Evolutionary conservation across 2,329 filamentous ascomycete species (phyloP).

Genomic region (Raffaelea deltoideospora): DNA sequence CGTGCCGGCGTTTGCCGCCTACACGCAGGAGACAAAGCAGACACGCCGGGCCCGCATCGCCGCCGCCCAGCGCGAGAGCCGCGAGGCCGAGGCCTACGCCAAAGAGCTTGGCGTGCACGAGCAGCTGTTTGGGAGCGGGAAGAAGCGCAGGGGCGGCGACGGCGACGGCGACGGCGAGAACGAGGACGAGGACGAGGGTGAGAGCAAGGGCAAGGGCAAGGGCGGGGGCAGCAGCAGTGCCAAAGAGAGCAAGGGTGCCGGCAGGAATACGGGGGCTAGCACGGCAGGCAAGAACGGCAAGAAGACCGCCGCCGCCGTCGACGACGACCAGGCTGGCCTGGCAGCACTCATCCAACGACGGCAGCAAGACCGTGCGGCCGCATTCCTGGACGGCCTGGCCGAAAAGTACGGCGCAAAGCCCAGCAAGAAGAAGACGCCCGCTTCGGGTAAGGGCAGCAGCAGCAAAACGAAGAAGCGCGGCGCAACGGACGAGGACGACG

Average conservation of each 20-base stretch:
- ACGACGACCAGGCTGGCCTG: conserved; percentile 7
- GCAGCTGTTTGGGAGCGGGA: conserved; percentile 45
- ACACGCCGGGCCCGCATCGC: conserved; percentile 43
- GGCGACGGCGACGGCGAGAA: conserved; percentile 27
- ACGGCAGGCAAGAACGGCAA: conserved; percentile 15
- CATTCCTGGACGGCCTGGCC: conserved; percentile 59
- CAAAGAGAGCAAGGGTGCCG: background rate
- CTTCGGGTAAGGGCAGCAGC: too few species aligned
- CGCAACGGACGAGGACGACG: conserved; percentile 39
- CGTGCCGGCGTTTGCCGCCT: conserved; percentile 51
- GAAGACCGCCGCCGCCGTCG: too few species aligned
- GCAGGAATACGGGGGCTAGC: conserved; percentile 16
- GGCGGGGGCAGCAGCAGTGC: conserved; percentile 6
- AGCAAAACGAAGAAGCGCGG: conserved; percentile 21
- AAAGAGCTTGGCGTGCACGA: conserved; percentile 63
- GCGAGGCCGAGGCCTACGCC: conserved; percentile 60
- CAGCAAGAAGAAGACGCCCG: conserved; percentile 25
- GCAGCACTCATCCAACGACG: conserved; percentile 55
- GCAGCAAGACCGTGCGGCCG: conserved; percentile 44
- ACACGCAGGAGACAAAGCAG: conserved; percentile 57
- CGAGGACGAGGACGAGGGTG: background rate
- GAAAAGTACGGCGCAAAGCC: conserved; percentile 51
- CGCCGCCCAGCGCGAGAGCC: conserved; percentile 49
- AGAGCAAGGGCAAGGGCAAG: background rate
- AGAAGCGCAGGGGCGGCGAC: conserved; percentile 20